Evolutionary conservation across 129 eudicot genomes (phyloP).

Genomic region (Saposhnikovia divaricata): DNA sequence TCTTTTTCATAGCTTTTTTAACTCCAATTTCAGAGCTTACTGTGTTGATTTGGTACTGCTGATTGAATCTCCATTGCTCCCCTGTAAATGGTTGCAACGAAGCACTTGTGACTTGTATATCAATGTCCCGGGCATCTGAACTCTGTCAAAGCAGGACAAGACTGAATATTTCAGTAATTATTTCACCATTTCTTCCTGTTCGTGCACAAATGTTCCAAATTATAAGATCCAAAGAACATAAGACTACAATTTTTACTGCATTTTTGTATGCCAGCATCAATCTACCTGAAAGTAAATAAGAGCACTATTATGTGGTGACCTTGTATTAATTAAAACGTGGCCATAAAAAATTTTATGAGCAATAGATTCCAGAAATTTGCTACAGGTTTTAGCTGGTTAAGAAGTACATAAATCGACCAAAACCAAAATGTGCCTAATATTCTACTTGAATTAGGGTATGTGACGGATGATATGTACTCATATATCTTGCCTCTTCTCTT

Average conservation of each 20-base stretch:
- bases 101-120: slow-evolving; percentile 51
- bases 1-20: background rate
- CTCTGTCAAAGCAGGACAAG: slow-evolving; percentile 22
- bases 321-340: background rate
- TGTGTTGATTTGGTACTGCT: slow-evolving; percentile 44
- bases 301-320: slow-evolving; percentile 25
- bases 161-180: background rate
- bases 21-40: slow-evolving; percentile 24
- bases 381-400: background rate
- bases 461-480: background rate
- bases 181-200: background rate
- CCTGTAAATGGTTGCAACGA: slow-evolving; percentile 83
- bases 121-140: slow-evolving; percentile 31
- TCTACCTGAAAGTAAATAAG: too few species aligned
- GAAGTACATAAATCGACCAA: background rate
- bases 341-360: background rate
- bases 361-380: background rate
- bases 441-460: too few species aligned
- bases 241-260: background rate
- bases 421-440: background rate
- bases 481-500: background rate
- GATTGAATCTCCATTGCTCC: slow-evolving; percentile 73
- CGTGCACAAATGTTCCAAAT: background rate
- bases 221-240: background rate
- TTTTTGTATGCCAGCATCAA: background rate